Conservation (phyloP, 352 stramenopile genomes). For the Phytophthora cactorum region DNA sequence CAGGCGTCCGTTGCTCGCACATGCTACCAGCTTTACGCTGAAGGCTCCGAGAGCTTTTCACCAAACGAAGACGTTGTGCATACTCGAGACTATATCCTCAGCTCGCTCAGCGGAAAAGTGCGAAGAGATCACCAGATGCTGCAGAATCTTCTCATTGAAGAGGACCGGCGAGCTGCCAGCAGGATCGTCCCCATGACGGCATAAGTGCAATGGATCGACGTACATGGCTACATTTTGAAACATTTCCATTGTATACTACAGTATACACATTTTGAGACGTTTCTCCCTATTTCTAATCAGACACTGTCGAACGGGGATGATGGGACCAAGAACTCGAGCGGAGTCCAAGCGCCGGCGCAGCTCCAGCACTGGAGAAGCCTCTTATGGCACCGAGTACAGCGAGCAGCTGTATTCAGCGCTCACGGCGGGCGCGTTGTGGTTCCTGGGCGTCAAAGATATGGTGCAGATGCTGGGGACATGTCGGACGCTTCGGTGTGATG, state of each 20-base stretch:
- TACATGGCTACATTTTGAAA: conserved; percentile 22
- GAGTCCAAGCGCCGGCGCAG: conserved; percentile 33
- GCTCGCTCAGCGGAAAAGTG: conserved; percentile 38
- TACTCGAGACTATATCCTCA: conserved; percentile 38
- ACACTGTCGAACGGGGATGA: neutral
- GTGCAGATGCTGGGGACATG: conserved; percentile 37
- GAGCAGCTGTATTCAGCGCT: conserved; percentile 37
- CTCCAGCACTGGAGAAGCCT: conserved; percentile 4
- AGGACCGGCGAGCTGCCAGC: conserved; percentile 30
- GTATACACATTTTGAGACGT: conserved; percentile 4
- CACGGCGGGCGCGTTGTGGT: conserved; percentile 31
- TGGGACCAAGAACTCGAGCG: conserved; percentile 20
- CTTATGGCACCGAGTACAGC: conserved; percentile 8
- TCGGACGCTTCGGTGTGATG: conserved; percentile 36
- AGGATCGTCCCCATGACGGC: conserved; percentile 22
- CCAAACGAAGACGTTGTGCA: conserved; percentile 22
- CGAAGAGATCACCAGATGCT: conserved; percentile 36
- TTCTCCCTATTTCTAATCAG: conserved; percentile 1
- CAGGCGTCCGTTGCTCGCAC: conserved; percentile 34
- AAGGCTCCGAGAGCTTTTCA: conserved; percentile 24
- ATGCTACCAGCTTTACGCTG: conserved; percentile 42
- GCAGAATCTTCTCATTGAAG: conserved; percentile 40
- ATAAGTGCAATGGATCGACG: conserved; percentile 6
- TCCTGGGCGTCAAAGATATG: conserved; percentile 34
- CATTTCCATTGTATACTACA: neutral